Base-by-base conservation (phyloP, 2,329 filamentous ascomycete genomes). In the Zymoseptoria pseudotritici region DNA sequence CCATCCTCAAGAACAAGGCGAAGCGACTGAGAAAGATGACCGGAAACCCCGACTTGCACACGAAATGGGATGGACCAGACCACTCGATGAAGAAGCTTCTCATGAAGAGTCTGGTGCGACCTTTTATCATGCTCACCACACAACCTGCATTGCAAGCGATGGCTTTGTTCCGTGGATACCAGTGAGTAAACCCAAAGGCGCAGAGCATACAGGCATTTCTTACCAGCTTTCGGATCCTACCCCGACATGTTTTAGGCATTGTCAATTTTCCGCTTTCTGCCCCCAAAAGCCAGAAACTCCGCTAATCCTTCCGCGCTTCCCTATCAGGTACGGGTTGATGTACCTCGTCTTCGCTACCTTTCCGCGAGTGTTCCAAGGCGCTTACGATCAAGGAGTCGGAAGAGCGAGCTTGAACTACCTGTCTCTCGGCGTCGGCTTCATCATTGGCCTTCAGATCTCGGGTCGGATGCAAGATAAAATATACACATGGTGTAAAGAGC, bases 1-100 rank as follows among this genome's bases (percentile, higher is more conserved):
- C 81, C n/a, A 78, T 90, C 3, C 79, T 89, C 1, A 72, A 76
- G 11, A 74, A 77, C 62, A 86, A 84, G 67, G 82, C 82, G 17
- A 71, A 77, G 52, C 78, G 74, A 20, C 76, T 87, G 10, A 74
- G 77, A 53, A 77, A 77, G 60, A 76, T 58, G 11, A 67, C 66
- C 49, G 67, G 66, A 4, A 67, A 67, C 26, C 54, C 55, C 19
- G 54, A 65, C 6, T 60, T 69, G 1, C 64, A 65, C 46, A 67
- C 68, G 2, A 67, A 68, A 50, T 66, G 63, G 64, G 60, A 66
- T 49, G 62, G 61, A 0, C 58, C 67, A 4, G 63, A 68, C 17
- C 62, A 66, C 21, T 63, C 66, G n/a, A 60, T 66, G 61, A 63
- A 61, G 53, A 64, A 66, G 50, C 58, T 63, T 24, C 55, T 70